phyloP scores from a whole-genome alignment of 805 yeast species.

The Myxozyma sirexii region DNA sequence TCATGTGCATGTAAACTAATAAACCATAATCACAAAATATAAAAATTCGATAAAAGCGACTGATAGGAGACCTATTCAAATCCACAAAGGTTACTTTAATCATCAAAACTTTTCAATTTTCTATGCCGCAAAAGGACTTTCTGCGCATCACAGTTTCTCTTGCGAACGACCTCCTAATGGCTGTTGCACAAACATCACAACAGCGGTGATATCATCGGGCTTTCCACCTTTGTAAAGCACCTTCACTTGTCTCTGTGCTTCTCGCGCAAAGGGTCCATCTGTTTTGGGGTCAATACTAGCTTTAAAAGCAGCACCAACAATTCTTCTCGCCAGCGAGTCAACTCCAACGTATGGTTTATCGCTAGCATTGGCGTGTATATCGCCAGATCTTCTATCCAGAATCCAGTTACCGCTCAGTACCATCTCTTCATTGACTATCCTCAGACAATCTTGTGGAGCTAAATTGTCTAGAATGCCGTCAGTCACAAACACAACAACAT shows the following conservation, averaged over 20 bases:
- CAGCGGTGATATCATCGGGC: slow-evolving; percentile 90
- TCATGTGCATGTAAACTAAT: slow-evolving; percentile 5
- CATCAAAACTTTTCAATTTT: neutral
- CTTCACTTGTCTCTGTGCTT: slow-evolving; percentile 64
- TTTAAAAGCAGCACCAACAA: slow-evolving; percentile 67
- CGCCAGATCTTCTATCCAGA: slow-evolving; percentile 26
- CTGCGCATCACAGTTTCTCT: slow-evolving; percentile 1
- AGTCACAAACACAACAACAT: slow-evolving; percentile 81
- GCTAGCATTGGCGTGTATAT: slow-evolving; percentile 10
- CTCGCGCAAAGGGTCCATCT: slow-evolving; percentile 86
- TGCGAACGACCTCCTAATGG: slow-evolving; percentile 15
- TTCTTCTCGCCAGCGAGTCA: slow-evolving; percentile 52
- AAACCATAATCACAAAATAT: neutral
- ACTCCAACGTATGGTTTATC: slow-evolving; percentile 42
- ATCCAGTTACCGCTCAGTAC: slow-evolving; percentile 42
- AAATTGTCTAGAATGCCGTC: slow-evolving; percentile 94
- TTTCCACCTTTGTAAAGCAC: slow-evolving; percentile 85
- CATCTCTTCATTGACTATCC: slow-evolving; percentile 62
- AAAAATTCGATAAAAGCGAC: too few relatives aligned
- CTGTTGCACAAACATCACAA: slow-evolving; percentile 61
- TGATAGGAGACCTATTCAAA: too few relatives aligned
- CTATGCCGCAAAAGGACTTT: neutral
- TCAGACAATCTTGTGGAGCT: slow-evolving; percentile 67
- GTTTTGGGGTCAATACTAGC: slow-evolving; percentile 72
- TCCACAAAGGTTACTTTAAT: neutral